A percentile compares a stretch with the other conserved stretches of the same genome.
Evolutionary conservation across 2,329 filamentous ascomycete genomes (phyloP).

Genomic region (Pseudogymnoascus sp.): DNA sequence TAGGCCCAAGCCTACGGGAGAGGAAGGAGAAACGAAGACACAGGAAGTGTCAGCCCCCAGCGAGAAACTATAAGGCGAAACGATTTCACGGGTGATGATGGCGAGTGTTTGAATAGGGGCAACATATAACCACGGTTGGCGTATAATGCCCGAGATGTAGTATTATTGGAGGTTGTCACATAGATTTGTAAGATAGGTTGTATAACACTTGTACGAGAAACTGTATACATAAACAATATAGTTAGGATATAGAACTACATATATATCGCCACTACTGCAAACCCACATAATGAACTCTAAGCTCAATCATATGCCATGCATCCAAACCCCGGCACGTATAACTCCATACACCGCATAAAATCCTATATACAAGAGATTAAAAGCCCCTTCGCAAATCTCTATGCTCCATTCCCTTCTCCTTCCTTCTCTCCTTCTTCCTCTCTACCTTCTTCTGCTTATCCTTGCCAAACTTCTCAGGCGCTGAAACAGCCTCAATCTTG

Average conservation of each 20-base stretch:
- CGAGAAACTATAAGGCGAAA: background rate
- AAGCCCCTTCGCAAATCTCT: conserved; percentile 50
- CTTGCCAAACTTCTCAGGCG: conserved; percentile 70
- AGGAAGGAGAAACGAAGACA: background rate
- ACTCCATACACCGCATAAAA: conserved; percentile 2
- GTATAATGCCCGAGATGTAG: background rate
- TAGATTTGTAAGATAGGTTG: conserved; percentile 6
- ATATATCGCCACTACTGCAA: background rate
- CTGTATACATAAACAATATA: conserved; percentile 6
- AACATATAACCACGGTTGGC: background rate
- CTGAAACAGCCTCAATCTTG: conserved; percentile 76
- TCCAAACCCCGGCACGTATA: background rate
- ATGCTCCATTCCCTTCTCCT: conserved; percentile 68
- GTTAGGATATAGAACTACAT: conserved; percentile 9
- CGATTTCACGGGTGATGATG: background rate
- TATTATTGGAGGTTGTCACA: background rate
- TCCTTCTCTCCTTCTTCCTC: conserved; percentile 75
- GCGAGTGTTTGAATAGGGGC: conserved; percentile 1
- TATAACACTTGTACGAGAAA: conserved; percentile 4
- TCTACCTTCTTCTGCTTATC: conserved; percentile 80
- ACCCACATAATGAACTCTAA: background rate
- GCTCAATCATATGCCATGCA: background rate
- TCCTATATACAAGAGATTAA: conserved; percentile 7
- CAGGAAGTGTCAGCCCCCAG: background rate
- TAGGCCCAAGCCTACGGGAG: conserved; percentile 10